These are phyloP conservation scores for Boletus sp. DNA, from an alignment of 1,284 basidiomycete species.

Conservation along the genomic window DNA sequence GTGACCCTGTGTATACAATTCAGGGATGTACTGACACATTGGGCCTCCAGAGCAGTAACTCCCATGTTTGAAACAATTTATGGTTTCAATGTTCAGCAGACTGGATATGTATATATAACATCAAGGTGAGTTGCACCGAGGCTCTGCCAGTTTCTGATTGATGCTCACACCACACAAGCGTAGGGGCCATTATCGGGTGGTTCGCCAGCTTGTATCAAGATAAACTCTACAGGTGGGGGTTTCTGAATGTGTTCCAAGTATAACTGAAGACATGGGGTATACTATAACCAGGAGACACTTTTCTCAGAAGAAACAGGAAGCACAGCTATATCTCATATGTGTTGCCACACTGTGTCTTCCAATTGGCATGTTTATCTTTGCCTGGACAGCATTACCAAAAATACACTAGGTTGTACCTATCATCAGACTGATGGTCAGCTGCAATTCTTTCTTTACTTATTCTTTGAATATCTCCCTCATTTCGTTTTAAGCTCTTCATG, in stretches of 20 bases:
- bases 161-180: slow-evolving; percentile 37
- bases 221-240: slow-evolving; percentile 55
- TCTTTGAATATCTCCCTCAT: not conserved
- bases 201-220: slow-evolving; percentile 64
- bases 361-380: slow-evolving; percentile 51
- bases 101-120: slow-evolving; percentile 61
- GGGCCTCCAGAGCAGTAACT: slow-evolving; percentile 50
- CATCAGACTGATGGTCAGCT: slow-evolving; percentile 41
- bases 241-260: not conserved
- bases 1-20: slow-evolving; percentile 17
- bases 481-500: slow-evolving; percentile 48
- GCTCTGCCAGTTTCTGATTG: not conserved
- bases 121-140: slow-evolving; percentile 48
- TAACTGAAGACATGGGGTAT: not conserved
- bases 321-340: slow-evolving; percentile 57
- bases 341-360: slow-evolving; percentile 53
- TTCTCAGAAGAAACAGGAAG: slow-evolving; percentile 54
- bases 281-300: slow-evolving; percentile 22
- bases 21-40: not conserved
- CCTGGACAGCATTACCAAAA: slow-evolving; percentile 37
- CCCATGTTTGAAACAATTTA: slow-evolving; percentile 64
- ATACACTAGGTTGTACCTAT: slow-evolving; percentile 44
- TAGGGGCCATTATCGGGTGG: slow-evolving; percentile 63
- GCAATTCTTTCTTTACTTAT: not conserved
- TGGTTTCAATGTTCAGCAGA: slow-evolving; percentile 61